Percentiles rank a stretch among this genome's conserved stretches.
Evolutionary conservation across 768 basidiomycete genomes (phyloP).

Genomic region (Ephemerocybe angulata): DNA sequence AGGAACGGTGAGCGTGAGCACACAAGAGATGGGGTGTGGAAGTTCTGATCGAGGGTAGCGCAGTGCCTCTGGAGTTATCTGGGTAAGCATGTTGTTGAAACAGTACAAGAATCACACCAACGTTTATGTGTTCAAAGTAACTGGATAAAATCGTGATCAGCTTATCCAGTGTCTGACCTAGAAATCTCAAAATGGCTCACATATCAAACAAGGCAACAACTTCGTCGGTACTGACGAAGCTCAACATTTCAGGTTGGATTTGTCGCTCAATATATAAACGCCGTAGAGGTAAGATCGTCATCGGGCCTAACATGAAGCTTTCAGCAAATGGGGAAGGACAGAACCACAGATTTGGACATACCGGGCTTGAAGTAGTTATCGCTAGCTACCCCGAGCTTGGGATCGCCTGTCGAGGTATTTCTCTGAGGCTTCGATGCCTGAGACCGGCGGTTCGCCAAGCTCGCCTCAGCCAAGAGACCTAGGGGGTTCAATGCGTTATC

Average conservation of each 20-base stretch:
- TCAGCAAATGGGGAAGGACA: not conserved
- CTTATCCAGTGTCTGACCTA: too few relatives aligned
- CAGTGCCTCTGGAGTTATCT: conserved; percentile 58
- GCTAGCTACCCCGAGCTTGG: conserved; percentile 74
- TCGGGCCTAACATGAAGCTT: conserved; percentile 54
- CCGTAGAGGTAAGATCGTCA: conserved; percentile 82
- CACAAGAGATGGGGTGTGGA: conserved; percentile 92
- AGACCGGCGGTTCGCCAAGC: conserved; percentile 67
- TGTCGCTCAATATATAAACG: conserved; percentile 84
- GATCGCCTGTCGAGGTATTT: conserved; percentile 39
- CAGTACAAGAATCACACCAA: conserved; percentile 30
- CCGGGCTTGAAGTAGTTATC: conserved; percentile 92
- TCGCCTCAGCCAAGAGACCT: conserved; percentile 88
- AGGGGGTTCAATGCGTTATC: conserved; percentile 92
- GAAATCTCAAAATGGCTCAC: conserved; percentile 37
- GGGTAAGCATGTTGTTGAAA: conserved; percentile 7
- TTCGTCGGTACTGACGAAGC: conserved; percentile 82
- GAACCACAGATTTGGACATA: conserved; percentile 26
- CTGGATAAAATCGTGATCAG: conserved; percentile 35
- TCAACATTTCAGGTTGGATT: conserved; percentile 91
- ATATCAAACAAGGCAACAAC: conserved; percentile 90
- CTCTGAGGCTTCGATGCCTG: conserved; percentile 42
- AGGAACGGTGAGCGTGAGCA: conserved; percentile 94
- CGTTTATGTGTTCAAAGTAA: conserved; percentile 75
- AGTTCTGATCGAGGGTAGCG: conserved; percentile 77